Base-by-base conservation (phyloP, 768 basidiomycete genomes). In the Gymnopilus junonius region DNA sequence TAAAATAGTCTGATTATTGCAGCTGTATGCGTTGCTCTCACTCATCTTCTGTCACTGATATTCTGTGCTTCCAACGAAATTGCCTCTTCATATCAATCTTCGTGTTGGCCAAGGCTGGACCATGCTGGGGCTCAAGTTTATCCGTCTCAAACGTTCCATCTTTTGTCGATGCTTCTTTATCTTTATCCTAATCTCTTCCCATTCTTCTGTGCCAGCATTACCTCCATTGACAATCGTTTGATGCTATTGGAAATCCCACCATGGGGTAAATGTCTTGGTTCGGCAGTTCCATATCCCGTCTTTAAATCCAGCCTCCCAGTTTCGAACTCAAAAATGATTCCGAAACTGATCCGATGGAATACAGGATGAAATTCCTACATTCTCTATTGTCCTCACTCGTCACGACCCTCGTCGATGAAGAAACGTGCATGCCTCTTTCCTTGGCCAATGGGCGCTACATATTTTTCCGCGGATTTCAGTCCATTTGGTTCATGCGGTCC, bases 231-330 rank as follows among this genome's bases (percentile, higher is more conserved):
- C 32, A 32, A 20, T 23, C 17, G 1, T 4, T 31, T 51, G 48
- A 31, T 7, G 29, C 27, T 15, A 32, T 51, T 51, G 48, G 48
- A 51, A 51, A 51, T 51, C 48, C 17, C 48, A 17, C 48, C 48
- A 51, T 29, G 29, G 48, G 48, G 48, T 51, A 51, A 51, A 51
- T 32, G 48, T 51, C 48, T 51, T 51, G 48, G 48, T 51, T 7
- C 48, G 48, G 48, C 29, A 31, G 29, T 51, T 27, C 48, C 48
- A 15, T 51, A 32, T 51, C 48, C 48, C 48, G 48, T 51, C 23
- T 42, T 10, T 39, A 10, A 39, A 5, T 39, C 8, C 12, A 10
- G 37, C 37, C 17, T 39, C 46, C 27, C 46, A 50, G 12, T 27
- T 17, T 11, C 46, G 10, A 50, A 12, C 12, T 29, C 48, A 32